Conservation (phyloP, 2,329 filamentous ascomycete genomes). For the Fusarium graminum region DNA sequence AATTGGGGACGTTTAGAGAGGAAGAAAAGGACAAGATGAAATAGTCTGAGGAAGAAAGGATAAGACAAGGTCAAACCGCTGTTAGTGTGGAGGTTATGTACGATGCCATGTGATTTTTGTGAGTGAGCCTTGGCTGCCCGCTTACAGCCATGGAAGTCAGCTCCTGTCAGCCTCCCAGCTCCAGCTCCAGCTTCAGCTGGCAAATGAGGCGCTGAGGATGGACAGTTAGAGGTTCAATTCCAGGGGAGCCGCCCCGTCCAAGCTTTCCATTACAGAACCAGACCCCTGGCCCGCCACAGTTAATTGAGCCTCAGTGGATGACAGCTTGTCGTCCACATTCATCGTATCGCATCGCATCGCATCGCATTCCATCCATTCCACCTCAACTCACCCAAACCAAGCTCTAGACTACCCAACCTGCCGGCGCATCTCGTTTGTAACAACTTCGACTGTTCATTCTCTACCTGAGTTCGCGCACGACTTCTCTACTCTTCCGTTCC, state of each 20-base stretch:
- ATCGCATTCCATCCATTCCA: conserved; percentile 14
- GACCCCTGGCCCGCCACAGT: conserved; percentile 10
- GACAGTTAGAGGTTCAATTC: conserved; percentile 1
- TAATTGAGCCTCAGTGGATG: conserved; percentile 31
- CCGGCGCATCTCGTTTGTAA: neutral
- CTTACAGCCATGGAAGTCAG: conserved; percentile 8
- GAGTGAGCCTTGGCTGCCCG: conserved; percentile 25
- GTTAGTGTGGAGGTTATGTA: conserved; percentile 4
- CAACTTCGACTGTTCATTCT: neutral
- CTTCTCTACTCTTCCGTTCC: neutral
- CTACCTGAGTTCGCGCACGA: neutral
- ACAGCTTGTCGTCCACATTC: neutral
- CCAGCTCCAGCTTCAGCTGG: neutral
- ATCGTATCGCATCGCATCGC: conserved; percentile 11
- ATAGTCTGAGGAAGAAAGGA: neutral
- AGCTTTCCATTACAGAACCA: conserved; percentile 18
- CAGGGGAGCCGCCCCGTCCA: conserved; percentile 13
- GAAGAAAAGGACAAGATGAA: neutral
- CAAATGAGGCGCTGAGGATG: conserved; percentile 15
- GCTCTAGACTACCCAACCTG: neutral
- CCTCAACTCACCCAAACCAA: conserved; percentile 2
- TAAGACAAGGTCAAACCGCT: neutral
- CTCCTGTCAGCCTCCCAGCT: neutral
- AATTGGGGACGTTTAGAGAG: neutral
- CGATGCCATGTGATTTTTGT: conserved; percentile 12